Percentiles rank a stretch among this genome's conserved stretches.
These are phyloP conservation scores for Bacidia gigantensis DNA, from an alignment of 495 filamentous ascomycete species.

Conservation along the genomic window DNA sequence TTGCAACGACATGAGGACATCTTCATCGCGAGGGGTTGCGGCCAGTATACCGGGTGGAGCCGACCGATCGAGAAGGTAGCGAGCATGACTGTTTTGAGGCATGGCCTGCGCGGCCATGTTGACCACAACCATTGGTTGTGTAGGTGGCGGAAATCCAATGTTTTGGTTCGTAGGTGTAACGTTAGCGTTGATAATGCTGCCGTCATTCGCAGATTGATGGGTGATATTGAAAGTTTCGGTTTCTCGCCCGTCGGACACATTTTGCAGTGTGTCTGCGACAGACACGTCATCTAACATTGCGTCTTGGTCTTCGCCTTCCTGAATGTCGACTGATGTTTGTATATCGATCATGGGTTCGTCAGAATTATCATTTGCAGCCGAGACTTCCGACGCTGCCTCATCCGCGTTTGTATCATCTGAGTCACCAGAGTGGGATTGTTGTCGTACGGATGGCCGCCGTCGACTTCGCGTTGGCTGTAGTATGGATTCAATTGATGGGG, in stretches of 20 bases:
- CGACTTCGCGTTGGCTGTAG: constrained; percentile 30
- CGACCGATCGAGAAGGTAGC: constrained; percentile 61
- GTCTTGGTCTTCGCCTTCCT: constrained; percentile 61
- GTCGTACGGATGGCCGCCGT: constrained; percentile 71
- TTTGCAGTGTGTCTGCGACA: constrained; percentile 56
- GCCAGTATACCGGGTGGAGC: constrained; percentile 55
- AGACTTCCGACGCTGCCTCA: constrained; percentile 45
- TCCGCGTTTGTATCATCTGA: constrained; percentile 77
- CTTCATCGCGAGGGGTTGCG: constrained; percentile 89
- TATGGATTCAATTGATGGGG: constrained; percentile 43
- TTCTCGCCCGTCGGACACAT: constrained; percentile 71
- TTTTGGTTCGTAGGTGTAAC: constrained; percentile 43
- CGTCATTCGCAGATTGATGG: constrained; percentile 76
- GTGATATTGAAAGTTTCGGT: constrained; percentile 90
- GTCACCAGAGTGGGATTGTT: constrained; percentile 75
- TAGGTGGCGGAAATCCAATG: constrained; percentile 64
- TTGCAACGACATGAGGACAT: constrained; percentile 96
- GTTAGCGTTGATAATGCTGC: constrained; percentile 63
- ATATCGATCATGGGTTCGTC: constrained; percentile 61
- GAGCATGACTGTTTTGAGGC: constrained; percentile 50
- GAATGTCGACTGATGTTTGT: constrained; percentile 64
- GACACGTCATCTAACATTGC: constrained; percentile 65
- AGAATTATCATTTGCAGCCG: constrained; percentile 47
- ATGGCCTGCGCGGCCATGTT: constrained; percentile 59
- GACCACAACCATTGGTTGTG: constrained; percentile 47